Evolutionary conservation across 108 stramenopile genomes (phyloP).

Genomic region (Pseudonitzschia delicatissima): DNA sequence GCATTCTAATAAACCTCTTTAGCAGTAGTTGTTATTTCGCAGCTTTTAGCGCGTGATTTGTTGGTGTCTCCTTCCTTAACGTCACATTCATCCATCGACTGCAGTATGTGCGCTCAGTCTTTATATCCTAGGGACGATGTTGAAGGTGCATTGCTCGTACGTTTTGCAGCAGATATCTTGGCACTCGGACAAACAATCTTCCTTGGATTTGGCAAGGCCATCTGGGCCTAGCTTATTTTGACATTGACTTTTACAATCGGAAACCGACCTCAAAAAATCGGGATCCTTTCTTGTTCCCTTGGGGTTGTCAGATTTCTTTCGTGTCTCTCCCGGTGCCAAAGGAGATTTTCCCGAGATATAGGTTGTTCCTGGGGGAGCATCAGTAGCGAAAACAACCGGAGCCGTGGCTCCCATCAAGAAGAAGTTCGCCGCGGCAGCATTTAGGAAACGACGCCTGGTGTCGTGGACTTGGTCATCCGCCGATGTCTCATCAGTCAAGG

Average conservation of each 20-base stretch:
- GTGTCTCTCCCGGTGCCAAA: conserved; percentile 65
- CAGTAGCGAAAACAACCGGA: not conserved
- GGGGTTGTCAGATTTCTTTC: conserved; percentile 49
- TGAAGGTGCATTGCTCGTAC: conserved; percentile 71
- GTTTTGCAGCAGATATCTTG: conserved; percentile 87
- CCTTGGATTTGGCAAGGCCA: conserved; percentile 66
- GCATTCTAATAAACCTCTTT: too few species aligned
- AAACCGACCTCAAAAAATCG: conserved; percentile 68
- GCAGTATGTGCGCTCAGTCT: not conserved
- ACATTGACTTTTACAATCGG: conserved; percentile 72
- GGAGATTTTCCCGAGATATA: conserved; percentile 50
- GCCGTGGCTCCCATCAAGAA: conserved; percentile 6
- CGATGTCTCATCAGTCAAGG: not conserved
- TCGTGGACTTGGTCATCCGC: not conserved
- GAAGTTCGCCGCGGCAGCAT: conserved; percentile 16
- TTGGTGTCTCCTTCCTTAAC: not conserved
- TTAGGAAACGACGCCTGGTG: conserved; percentile 14
- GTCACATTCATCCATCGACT: not conserved
- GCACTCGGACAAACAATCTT: conserved; percentile 77
- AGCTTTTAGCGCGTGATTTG: too few species aligned
- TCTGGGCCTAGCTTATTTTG: conserved; percentile 52
- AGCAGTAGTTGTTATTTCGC: too few species aligned
- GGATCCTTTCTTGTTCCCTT: conserved; percentile 81
- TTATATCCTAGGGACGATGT: conserved; percentile 32
- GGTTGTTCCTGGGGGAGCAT: not conserved